Conservation (phyloP, 1,284 basidiomycete genomes). For the Ustilago vetiveriae region DNA sequence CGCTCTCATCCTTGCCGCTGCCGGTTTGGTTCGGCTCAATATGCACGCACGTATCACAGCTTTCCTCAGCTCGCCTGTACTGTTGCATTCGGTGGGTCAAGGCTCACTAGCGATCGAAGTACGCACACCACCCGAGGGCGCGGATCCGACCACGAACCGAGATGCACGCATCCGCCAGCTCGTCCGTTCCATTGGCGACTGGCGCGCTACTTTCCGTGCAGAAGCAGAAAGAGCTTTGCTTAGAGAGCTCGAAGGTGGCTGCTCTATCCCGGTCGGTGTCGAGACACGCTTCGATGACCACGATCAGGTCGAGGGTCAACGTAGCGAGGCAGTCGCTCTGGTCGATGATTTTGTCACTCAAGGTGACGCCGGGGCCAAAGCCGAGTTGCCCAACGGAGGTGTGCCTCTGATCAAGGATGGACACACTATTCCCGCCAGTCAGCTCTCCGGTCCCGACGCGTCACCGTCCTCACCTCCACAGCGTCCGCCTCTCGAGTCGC, state of each 20-base stretch:
- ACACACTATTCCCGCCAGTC: constrained; percentile 50
- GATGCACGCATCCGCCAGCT: constrained; percentile 59
- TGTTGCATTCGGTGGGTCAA: constrained; percentile 92
- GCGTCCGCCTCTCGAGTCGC: constrained; percentile 42
- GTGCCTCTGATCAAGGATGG: constrained; percentile 38
- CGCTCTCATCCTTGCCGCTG: constrained; percentile 91
- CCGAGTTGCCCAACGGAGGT: constrained; percentile 40
- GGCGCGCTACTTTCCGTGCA: constrained; percentile 60
- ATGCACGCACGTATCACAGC: constrained; percentile 79
- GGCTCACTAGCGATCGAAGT: constrained; percentile 91
- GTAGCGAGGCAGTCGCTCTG: constrained; percentile 51
- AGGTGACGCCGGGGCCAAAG: constrained; percentile 29
- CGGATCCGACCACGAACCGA: constrained; percentile 49
- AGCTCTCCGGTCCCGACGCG: constrained; percentile 12
- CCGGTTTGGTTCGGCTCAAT: constrained; percentile 86
- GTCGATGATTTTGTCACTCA: constrained; percentile 45
- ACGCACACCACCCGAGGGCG: constrained; percentile 69
- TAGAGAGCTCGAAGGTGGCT: constrained; percentile 90
- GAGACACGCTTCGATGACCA: constrained; percentile 70
- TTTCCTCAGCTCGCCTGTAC: constrained; percentile 76
- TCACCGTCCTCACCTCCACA: constrained; percentile 5
- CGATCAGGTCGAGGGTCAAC: constrained; percentile 51
- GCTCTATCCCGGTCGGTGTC: constrained; percentile 95
- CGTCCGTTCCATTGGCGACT: constrained; percentile 60
- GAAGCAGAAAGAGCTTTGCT: constrained; percentile 81